These are phyloP conservation scores for Pyrenophora teres DNA, from an alignment of 2,329 filamentous ascomycete species.

Conservation along the genomic window DNA sequence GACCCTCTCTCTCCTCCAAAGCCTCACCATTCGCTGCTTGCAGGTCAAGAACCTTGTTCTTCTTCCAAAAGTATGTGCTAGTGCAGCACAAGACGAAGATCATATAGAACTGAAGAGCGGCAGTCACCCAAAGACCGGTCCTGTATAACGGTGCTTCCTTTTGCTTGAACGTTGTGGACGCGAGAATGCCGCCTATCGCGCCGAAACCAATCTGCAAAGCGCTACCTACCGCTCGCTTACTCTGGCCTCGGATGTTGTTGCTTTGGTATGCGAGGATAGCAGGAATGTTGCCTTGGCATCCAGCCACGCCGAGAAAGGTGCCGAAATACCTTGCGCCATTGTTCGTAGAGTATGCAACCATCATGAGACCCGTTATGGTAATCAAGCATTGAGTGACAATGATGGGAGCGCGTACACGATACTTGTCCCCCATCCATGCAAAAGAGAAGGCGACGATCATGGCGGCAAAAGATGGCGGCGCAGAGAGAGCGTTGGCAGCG, in stretches of 20 bases:
- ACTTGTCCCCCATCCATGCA: constrained; percentile 34
- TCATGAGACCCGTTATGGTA: constrained; percentile 29
- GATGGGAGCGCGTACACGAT: constrained; percentile 29
- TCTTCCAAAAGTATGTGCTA: constrained; percentile 20
- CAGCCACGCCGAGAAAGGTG: constrained; percentile 30
- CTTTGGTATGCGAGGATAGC: constrained; percentile 34
- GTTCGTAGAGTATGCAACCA: constrained; percentile 31
- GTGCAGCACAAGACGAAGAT: constrained; percentile 16
- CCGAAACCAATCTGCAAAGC: constrained; percentile 33
- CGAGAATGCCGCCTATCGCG: constrained; percentile 34
- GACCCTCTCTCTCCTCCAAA: constrained; percentile 22
- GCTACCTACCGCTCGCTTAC: constrained; percentile 26
- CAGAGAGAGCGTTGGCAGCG: constrained; percentile 24
- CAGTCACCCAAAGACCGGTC: constrained; percentile 26
- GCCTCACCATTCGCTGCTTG: constrained; percentile 19
- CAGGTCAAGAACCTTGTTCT: constrained; percentile 19
- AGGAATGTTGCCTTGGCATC: constrained; percentile 26
- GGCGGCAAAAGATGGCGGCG: constrained; percentile 32
- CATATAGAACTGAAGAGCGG: constrained; percentile 26
- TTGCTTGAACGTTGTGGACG: constrained; percentile 25
- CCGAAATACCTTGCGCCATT: constrained; percentile 34
- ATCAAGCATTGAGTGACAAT: constrained; percentile 28
- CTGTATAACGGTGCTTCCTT: constrained; percentile 30
- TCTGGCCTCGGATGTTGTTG: constrained; percentile 32
- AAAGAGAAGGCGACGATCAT: constrained; percentile 30